phyloP scores from a whole-genome alignment of 139 green algal species.

The Chlorella sp. region DNA sequence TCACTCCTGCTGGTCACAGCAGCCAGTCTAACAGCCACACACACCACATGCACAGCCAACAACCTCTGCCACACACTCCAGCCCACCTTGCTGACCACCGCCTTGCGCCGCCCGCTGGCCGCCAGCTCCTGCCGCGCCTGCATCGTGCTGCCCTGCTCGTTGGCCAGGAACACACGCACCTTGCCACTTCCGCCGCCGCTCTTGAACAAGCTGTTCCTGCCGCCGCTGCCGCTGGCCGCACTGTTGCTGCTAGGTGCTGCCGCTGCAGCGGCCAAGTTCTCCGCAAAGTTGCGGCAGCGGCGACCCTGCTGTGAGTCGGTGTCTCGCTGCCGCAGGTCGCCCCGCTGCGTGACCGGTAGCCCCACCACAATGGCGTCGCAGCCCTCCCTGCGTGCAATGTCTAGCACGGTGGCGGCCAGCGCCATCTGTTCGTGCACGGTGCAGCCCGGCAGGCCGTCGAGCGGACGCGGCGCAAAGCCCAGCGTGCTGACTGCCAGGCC shows the following conservation, averaged over 20 bases:
- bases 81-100: neutral
- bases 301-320: conserved; percentile 55
- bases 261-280: conserved; percentile 17
- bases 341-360: conserved; percentile 37
- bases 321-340: conserved; percentile 6
- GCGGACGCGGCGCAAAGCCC: conserved; percentile 42
- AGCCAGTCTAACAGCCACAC: too few species aligned
- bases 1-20: neutral
- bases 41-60: neutral
- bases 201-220: too few species aligned
- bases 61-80: neutral
- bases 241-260: neutral
- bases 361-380: conserved; percentile 50
- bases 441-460: conserved; percentile 22
- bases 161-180: conserved; percentile 30
- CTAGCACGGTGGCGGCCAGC: conserved; percentile 25
- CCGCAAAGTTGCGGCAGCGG: conserved; percentile 50
- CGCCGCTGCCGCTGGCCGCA: too few species aligned
- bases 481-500: conserved; percentile 51
- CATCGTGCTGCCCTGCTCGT: conserved; percentile 31
- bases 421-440: neutral
- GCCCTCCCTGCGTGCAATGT: conserved; percentile 3
- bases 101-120: neutral
- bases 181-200: too few species aligned
- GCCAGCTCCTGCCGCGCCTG: conserved; percentile 4